Percentiles rank a stretch among this genome's conserved stretches.
Evolutionary conservation across 2,329 filamentous ascomycete species (phyloP).

Genomic region (Cercospora sesami): DNA sequence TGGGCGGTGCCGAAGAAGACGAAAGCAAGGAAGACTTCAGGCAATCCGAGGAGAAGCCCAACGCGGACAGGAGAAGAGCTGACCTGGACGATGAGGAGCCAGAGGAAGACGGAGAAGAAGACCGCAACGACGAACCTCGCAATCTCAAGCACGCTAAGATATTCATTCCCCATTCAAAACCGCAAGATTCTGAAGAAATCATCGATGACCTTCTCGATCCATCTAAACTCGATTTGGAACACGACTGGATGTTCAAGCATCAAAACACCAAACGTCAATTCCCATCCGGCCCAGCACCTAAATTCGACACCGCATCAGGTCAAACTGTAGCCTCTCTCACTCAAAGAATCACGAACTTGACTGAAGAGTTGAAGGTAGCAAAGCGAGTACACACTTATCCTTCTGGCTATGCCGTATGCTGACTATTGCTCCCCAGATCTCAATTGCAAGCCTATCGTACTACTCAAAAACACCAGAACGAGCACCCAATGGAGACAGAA

Average conservation of each 20-base stretch:
- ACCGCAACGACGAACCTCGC: neutral
- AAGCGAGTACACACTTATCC: neutral
- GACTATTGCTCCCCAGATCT: neutral
- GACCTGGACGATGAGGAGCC: neutral
- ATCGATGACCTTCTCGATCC: neutral
- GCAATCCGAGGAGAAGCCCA: neutral
- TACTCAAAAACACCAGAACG: neutral
- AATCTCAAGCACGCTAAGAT: neutral
- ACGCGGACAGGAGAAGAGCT: neutral
- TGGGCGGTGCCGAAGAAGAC: neutral
- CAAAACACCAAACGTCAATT: slow-evolving; percentile 3
- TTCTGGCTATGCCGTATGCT: neutral
- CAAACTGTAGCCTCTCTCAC: neutral
- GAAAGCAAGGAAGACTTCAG: neutral
- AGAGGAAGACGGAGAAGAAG: neutral
- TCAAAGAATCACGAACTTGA: neutral
- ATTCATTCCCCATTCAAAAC: neutral
- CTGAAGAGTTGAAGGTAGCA: neutral
- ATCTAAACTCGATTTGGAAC: neutral
- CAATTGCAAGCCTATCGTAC: neutral
- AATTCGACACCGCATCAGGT: neutral
- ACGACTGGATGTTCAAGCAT: neutral
- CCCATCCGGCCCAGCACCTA: neutral
- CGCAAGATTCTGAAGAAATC: neutral
- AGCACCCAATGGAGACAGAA: slow-evolving; percentile 8